Conservation (phyloP, 1,284 basidiomycete genomes). For the Mycena citricolor region DNA sequence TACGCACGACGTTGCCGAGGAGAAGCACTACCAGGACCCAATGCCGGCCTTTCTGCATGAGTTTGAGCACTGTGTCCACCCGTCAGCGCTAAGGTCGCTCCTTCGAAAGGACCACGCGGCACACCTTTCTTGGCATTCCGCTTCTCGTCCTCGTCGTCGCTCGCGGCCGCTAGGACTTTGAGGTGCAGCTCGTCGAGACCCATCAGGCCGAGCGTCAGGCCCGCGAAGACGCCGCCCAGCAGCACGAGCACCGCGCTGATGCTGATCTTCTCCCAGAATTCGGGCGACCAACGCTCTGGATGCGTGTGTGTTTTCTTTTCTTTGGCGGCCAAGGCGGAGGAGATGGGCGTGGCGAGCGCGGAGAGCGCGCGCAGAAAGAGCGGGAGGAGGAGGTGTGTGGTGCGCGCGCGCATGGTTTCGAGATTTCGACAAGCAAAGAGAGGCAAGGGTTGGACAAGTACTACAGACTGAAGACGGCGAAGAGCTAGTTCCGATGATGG, state of each 20-base stretch:
- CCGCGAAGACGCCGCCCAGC: constrained; percentile 82
- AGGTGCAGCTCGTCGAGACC: constrained; percentile 93
- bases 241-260: constrained; percentile 70
- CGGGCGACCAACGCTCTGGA: constrained; percentile 9
- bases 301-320: constrained; percentile 1
- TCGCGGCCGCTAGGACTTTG: constrained; percentile 80
- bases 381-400: too few relatives aligned
- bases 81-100: too few relatives aligned
- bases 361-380: too few relatives aligned
- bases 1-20: constrained; percentile 79
- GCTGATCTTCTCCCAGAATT: constrained; percentile 68
- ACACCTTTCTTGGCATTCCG: constrained; percentile 72
- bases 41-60: constrained; percentile 83
- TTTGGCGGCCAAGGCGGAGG: too few relatives aligned
- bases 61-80: constrained; percentile 57
- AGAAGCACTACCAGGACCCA: constrained; percentile 93
- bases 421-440: too few relatives aligned
- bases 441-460: too few relatives aligned
- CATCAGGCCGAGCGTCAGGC: constrained; percentile 91
- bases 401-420: too few relatives aligned
- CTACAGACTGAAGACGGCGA: too few relatives aligned
- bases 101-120: constrained; percentile 9
- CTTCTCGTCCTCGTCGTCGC: constrained; percentile 68
- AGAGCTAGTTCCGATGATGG: too few relatives aligned
- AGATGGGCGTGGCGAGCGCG: too few relatives aligned